Evolutionary conservation across 2,329 filamentous ascomycete genomes (phyloP).

Genomic region (Aspergillus sp.): DNA sequence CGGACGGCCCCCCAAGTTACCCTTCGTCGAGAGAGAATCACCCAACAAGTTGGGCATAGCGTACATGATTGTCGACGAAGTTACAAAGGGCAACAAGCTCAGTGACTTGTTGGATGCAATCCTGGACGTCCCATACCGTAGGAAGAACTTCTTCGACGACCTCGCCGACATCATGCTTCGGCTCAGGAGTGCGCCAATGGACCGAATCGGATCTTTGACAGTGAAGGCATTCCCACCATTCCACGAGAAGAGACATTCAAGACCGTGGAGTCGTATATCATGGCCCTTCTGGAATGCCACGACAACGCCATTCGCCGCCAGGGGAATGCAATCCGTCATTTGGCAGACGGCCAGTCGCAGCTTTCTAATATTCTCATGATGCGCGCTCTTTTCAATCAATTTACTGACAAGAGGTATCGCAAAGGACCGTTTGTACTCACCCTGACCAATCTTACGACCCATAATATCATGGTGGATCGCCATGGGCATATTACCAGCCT

Average conservation of each 20-base stretch:
- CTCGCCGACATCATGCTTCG: no score
- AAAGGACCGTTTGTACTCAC: conserved; percentile 36
- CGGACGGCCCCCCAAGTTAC: no score
- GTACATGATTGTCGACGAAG: no score
- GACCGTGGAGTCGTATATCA: conserved; percentile 25
- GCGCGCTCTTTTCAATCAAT: conserved; percentile 27
- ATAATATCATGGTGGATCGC: conserved; percentile 39
- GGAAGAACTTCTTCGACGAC: no score
- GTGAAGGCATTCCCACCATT: conserved; percentile 12
- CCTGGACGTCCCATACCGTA: no score
- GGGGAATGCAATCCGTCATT: conserved; percentile 28
- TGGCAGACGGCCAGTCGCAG: conserved; percentile 28
- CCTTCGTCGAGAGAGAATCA: no score
- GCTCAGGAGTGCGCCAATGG: no score
- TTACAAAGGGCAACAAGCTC: no score
- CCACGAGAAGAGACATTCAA: conserved; percentile 24
- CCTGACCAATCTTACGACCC: conserved; percentile 43
- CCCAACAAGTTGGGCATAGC: no score
- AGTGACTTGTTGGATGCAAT: no score
- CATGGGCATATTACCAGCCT: conserved; percentile 36
- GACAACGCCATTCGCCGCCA: conserved; percentile 28
- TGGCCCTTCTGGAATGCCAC: conserved; percentile 26
- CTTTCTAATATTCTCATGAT: conserved; percentile 27
- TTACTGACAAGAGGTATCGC: conserved; percentile 28
- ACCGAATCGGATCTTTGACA: no score